Evolutionary conservation across 495 filamentous ascomycete genomes (phyloP).

Genomic region (Lasiosphaeris hirsuta): DNA sequence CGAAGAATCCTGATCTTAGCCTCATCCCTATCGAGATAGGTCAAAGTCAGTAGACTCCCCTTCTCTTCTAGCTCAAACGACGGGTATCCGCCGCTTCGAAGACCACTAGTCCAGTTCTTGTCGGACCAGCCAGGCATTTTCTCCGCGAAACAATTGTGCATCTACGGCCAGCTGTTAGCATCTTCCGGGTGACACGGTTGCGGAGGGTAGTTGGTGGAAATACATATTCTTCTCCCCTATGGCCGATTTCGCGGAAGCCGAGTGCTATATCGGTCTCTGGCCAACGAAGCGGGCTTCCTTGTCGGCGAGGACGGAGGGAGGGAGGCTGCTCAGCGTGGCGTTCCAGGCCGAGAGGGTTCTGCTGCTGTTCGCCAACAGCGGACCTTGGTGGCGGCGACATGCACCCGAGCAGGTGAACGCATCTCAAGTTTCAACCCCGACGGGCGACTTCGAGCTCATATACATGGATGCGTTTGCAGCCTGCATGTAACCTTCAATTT

Average conservation of each 20-base stretch:
- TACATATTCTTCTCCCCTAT: too few species aligned
- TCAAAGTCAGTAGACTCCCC: constrained; percentile 1
- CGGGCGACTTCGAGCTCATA: too few species aligned
- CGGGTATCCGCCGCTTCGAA: neutral
- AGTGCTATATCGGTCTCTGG: neutral
- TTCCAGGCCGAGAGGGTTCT: neutral
- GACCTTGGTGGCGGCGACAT: neutral
- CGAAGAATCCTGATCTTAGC: neutral
- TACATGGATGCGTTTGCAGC: too few species aligned
- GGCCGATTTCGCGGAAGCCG: too few species aligned
- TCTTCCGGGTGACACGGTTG: too few species aligned
- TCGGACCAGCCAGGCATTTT: neutral
- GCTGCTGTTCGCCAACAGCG: neutral
- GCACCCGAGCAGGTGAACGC: neutral
- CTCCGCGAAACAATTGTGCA: too few species aligned
- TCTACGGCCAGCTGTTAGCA: too few species aligned
- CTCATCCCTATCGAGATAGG: neutral
- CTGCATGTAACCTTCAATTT: too few species aligned
- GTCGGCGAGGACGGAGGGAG: neutral
- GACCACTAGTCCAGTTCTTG: neutral
- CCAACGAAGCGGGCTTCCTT: neutral
- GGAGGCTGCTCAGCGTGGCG: neutral
- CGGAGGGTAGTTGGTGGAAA: too few species aligned
- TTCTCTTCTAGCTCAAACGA: neutral
- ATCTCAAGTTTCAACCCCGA: too few species aligned